Conservation (phyloP, 768 basidiomycete genomes). For the Symmetrospora coprosmae region DNA sequence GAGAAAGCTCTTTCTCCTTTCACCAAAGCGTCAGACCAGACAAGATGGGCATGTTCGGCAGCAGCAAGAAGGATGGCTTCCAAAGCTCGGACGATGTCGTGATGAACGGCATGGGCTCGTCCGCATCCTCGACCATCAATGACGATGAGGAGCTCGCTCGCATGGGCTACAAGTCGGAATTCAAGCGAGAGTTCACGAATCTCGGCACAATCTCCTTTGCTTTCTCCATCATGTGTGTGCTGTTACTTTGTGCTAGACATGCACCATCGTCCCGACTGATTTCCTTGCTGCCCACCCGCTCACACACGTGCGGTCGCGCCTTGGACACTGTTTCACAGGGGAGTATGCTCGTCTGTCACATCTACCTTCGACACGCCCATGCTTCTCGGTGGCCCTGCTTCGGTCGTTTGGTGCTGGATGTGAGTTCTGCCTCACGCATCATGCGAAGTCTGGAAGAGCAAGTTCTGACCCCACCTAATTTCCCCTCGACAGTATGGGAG, state of each 20-base stretch:
- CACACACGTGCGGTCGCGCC: neutral
- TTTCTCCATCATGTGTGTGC: slow-evolving; percentile 32
- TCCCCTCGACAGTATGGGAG: too few species aligned
- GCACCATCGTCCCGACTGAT: neutral
- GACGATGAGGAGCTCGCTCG: slow-evolving; percentile 18
- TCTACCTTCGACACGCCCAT: slow-evolving; percentile 41
- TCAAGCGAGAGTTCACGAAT: slow-evolving; percentile 72
- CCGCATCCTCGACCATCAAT: neutral
- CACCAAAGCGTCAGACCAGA: neutral
- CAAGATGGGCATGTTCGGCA: neutral
- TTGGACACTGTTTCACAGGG: slow-evolving; percentile 6
- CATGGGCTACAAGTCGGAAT: slow-evolving; percentile 38
- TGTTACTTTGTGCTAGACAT: slow-evolving; percentile 15
- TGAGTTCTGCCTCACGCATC: too few species aligned
- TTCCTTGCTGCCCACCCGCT: neutral
- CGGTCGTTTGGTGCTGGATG: slow-evolving; percentile 39
- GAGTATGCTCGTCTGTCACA: slow-evolving; percentile 36
- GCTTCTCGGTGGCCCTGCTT: slow-evolving; percentile 38
- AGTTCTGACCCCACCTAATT: too few species aligned
- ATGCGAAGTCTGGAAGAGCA: too few species aligned
- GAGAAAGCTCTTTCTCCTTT: neutral
- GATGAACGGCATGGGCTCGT: neutral
- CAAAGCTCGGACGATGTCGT: neutral
- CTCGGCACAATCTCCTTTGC: slow-evolving; percentile 44
- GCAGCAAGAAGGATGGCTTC: neutral